Base-by-base conservation (phyloP, 2,329 filamentous ascomycete species). In the Neoscytalidium dimidiatum region DNA sequence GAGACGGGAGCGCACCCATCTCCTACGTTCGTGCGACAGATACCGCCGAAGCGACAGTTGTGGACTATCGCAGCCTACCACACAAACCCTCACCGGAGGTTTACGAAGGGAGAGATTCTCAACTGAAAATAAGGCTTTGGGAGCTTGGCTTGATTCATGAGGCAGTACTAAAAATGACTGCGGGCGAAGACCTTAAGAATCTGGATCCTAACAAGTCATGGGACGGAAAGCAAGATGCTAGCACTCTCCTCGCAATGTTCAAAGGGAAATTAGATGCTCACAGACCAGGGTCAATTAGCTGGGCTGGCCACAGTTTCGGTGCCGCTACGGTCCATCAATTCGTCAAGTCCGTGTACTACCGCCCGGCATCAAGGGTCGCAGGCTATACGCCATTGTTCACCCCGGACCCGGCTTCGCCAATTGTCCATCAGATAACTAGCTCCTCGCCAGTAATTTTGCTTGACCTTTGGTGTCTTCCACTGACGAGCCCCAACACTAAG, bases 301-400 rank as follows among this genome's bases (percentile, higher is more conserved):
- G 91, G 73, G 86, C 86, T 0, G 92, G 92, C 3, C 92, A 96
- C 76, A 92, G 89, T 19, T 96, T 96, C 69, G 92, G 92, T 23
- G 90, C 88, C 1, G 85, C 91, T 0, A 92, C 90, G 0, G 82
- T 87, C 21, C 84, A 90, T 1, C 92, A 96, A 73, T 85, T 96
- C 63, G 79, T 94, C 57, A 96, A 96, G 79, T 90, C 86, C 60
- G 87, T 90, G 11, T 94, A 89, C 80, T 74, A 77, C 5, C 66
- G 69, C 2, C 26, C n/a, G 9, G 56, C 46, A 13, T 35, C 56
- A 4, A 26, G 11, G 28, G 26, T 60, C 7, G 70, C 75, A 31
- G 84, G 85, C 67, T 79, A 82, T 58, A 80, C 80, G 28, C 86
- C 89, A 0, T 81, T 94, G 0, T 92, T 89, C 74, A 78, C 75